Percentiles rank a stretch among this genome's conserved stretches.
Conservation (phyloP, 805 yeast species). For the Wickerhamiella kurtzmanii region DNA sequence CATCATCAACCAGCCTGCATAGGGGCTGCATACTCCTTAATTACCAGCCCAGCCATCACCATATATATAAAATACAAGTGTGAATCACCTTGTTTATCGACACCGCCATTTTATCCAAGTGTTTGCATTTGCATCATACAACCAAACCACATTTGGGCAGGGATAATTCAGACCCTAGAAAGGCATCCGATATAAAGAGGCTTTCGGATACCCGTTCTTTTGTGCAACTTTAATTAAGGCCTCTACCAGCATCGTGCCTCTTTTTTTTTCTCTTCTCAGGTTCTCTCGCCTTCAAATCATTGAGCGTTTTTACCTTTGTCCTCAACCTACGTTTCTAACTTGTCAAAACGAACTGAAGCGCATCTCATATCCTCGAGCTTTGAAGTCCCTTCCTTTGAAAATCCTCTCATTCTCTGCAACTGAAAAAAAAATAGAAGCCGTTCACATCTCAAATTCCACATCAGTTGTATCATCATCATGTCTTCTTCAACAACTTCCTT, state of each 20-base stretch:
- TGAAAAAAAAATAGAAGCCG: background rate
- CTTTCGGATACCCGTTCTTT: background rate
- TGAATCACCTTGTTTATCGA: background rate
- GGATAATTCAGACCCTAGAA: background rate
- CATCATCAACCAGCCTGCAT: background rate
- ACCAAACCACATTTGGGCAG: background rate
- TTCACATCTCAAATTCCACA: too few relatives aligned
- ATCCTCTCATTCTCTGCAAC: background rate
- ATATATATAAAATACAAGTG: background rate
- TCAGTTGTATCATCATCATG: too few relatives aligned
- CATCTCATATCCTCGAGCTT: too few relatives aligned
- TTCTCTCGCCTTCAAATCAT: too few relatives aligned
- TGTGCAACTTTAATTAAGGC: background rate
- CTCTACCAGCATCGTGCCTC: background rate
- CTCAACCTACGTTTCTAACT: too few relatives aligned
- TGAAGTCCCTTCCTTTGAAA: background rate
- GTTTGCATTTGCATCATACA: background rate
- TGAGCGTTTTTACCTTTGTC: background rate
- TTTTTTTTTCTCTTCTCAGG: too few relatives aligned
- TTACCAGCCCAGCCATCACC: background rate
- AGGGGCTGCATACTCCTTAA: background rate
- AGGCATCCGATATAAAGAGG: background rate
- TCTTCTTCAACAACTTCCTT: slow-evolving; percentile 4
- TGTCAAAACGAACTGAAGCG: too few relatives aligned
- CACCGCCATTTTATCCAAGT: background rate